phyloP scores from a whole-genome alignment of 192 early-diverging fungal genomes.

The Backusella circina region DNA sequence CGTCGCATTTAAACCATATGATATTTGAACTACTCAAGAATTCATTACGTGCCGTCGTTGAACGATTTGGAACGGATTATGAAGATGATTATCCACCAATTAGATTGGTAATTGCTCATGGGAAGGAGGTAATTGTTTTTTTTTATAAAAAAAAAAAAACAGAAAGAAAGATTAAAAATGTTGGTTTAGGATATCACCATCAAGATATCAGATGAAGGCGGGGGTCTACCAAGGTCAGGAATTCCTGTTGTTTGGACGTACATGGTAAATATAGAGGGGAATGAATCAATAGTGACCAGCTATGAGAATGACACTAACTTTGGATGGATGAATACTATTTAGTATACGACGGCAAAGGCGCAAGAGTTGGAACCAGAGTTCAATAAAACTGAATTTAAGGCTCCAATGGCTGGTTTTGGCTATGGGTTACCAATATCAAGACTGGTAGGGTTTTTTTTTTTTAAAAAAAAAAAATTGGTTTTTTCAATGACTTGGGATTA shows the following conservation, averaged over 20 bases:
- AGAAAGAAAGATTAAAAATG: background rate
- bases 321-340: background rate
- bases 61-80: slow-evolving; percentile 78
- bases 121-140: slow-evolving; percentile 52
- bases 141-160: background rate
- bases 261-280: slow-evolving; percentile 52
- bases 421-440: slow-evolving; percentile 90
- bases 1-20: slow-evolving; percentile 94
- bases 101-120: slow-evolving; percentile 84
- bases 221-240: slow-evolving; percentile 84
- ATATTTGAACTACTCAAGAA: slow-evolving; percentile 97
- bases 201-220: slow-evolving; percentile 94
- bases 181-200: slow-evolving; percentile 84
- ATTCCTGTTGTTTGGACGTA: slow-evolving; percentile 94
- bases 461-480: no score
- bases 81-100: slow-evolving; percentile 86
- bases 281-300: background rate
- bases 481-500: background rate
- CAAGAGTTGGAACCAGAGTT: slow-evolving; percentile 68
- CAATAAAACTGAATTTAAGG: slow-evolving; percentile 73
- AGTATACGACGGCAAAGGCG: slow-evolving; percentile 72
- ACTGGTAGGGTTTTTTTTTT: slow-evolving; percentile 32
- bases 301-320: background rate
- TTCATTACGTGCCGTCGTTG: slow-evolving; percentile 90
- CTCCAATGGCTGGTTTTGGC: slow-evolving; percentile 84